phyloP scores from a whole-genome alignment of 208 protist genomes.

The Leishmania lainsoni region DNA sequence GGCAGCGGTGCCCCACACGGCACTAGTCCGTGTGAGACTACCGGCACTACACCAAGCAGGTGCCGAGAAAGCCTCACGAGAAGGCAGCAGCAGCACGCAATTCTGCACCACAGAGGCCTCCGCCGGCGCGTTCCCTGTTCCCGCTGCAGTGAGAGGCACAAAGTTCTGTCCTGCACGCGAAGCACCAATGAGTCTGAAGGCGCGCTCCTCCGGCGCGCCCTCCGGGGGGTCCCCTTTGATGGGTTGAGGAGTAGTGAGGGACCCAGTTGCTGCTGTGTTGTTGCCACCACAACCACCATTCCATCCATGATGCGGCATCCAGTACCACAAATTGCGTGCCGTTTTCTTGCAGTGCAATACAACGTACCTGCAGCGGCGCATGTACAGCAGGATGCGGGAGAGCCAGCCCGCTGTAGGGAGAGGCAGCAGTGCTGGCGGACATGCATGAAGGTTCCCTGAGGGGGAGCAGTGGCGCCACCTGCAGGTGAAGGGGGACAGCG shows the following conservation, averaged over 20 bases:
- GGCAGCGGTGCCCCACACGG: neutral
- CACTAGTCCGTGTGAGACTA: neutral
- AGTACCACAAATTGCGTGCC: slow-evolving; percentile 6
- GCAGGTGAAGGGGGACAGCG: neutral
- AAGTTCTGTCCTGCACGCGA: neutral
- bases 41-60: slow-evolving; percentile 11
- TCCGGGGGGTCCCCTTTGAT: neutral
- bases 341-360: slow-evolving; percentile 5
- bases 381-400: neutral
- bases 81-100: slow-evolving; percentile 2
- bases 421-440: neutral
- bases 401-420: neutral
- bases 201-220: too few relatives aligned
- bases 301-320: slow-evolving; percentile 24
- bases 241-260: neutral
- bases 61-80: neutral
- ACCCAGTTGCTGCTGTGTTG: neutral
- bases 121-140: neutral
- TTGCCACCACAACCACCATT: slow-evolving; percentile 25
- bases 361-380: slow-evolving; percentile 3
- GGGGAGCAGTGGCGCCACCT: neutral
- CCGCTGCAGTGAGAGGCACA: slow-evolving; percentile 3
- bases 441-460: neutral
- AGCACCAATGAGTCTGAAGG: neutral
- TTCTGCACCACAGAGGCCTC: neutral